Conservation (phyloP, 2,329 filamentous ascomycete genomes). For the Orbilia oligospora region DNA sequence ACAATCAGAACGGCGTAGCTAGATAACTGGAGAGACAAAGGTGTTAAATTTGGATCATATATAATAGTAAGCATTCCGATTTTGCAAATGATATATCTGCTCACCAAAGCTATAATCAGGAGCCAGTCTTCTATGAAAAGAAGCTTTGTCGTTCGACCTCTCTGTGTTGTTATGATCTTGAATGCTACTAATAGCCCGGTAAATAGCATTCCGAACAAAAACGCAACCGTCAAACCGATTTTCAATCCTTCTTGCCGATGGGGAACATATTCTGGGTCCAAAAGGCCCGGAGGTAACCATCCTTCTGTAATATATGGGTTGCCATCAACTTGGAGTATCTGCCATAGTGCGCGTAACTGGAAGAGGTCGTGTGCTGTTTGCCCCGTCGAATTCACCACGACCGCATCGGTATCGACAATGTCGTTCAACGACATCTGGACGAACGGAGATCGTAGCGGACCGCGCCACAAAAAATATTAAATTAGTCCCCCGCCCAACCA, state of each 20-base stretch:
- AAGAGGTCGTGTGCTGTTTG: constrained; percentile 49
- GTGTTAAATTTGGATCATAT: neutral
- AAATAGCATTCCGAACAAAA: constrained; percentile 43
- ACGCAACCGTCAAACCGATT: constrained; percentile 49
- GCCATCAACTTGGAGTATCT: constrained; percentile 48
- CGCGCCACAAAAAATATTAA: constrained; percentile 12
- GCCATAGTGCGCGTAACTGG: constrained; percentile 42
- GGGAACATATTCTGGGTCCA: constrained; percentile 38
- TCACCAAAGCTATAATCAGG: constrained; percentile 48
- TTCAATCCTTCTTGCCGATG: constrained; percentile 42
- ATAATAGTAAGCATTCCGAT: too few species aligned
- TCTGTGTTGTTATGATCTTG: constrained; percentile 55
- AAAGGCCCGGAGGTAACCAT: constrained; percentile 45
- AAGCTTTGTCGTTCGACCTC: constrained; percentile 34
- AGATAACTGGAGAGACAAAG: constrained; percentile 29
- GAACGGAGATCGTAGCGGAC: constrained; percentile 4
- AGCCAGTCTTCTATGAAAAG: constrained; percentile 57
- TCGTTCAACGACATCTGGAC: constrained; percentile 49
- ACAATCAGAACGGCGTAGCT: constrained; percentile 46
- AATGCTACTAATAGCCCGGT: constrained; percentile 40
- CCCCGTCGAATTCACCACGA: constrained; percentile 53
- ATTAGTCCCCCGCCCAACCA: constrained; percentile 54
- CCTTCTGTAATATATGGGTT: constrained; percentile 47
- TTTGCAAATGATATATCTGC: neutral
- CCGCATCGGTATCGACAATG: constrained; percentile 20